Base-by-base conservation (phyloP, 768 basidiomycete species). In the Aureoboletus auriporus region DNA sequence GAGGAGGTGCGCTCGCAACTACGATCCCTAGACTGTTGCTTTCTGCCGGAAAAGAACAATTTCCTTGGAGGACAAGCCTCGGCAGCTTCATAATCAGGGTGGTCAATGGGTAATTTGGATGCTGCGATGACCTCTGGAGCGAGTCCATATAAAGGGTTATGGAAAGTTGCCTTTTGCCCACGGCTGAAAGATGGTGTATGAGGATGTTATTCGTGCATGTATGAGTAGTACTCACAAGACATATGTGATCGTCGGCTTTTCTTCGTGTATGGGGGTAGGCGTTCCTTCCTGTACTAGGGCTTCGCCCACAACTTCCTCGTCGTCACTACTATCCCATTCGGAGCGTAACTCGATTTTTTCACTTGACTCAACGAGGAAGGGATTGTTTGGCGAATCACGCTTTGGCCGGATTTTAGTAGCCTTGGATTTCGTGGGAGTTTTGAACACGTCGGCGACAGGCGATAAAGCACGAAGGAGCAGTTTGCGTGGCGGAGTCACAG, bases 311-410 rank as follows among this genome's bases (percentile, higher is more conserved):
- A 66, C 63, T 9, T 69, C 63, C 11, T 68, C 66, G 7, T 70
- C 66, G 5, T 72, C 71, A 10, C 58, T 59, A n/a, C 65, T 67
- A 23, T 65, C 65, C 65, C 65, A 67, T 38, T 56, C 65, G 6
- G 64, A 54, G 35, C 34, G 44, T 26, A 31, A 42, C 27, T 48
- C 39, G 36, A 47, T 61, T 8, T 62, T 58, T 34, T 63, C 55
- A 14, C 52, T 39, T 10, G 60, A 53, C 1, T 74, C 74, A 23
- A 66, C 69, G 10, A 88, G 71, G 71, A 89, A 88, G 0, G 86
- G 86, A 49, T 88, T 88, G 52, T 82, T 75, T 1, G 84, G 85
- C 4, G 84, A 83, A 62, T 86, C 84, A 14, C 80, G 78, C 47
- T 68, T 64, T 37, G 72, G 68, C 46, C 58, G 58, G 35, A 63